Evolutionary conservation across 768 basidiomycete species (phyloP).

Genomic region (Pleurotus citrinopileatus): DNA sequence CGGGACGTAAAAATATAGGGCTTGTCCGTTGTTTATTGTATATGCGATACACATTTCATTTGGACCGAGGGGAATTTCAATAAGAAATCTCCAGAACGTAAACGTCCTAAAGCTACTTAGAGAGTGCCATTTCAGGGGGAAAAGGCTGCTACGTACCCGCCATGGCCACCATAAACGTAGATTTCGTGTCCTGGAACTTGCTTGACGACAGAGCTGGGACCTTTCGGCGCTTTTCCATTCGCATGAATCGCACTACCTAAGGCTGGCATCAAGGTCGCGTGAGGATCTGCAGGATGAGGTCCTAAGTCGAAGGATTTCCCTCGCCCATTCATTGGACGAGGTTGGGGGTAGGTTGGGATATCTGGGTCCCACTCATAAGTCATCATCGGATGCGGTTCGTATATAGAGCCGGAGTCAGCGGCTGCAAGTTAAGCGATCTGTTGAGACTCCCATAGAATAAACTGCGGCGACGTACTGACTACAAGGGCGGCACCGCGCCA

Average conservation of each 20-base stretch:
- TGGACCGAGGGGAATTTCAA: slow-evolving; percentile 71
- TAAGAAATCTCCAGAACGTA: slow-evolving; percentile 93
- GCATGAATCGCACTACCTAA: slow-evolving; percentile 16
- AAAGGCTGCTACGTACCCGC: slow-evolving; percentile 38
- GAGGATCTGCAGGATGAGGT: slow-evolving; percentile 75
- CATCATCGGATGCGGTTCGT: slow-evolving; percentile 70
- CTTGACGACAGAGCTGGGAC: slow-evolving; percentile 36
- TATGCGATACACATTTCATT: slow-evolving; percentile 80
- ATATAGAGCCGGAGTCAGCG: slow-evolving; percentile 74
- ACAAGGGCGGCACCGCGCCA: slow-evolving; percentile 91
- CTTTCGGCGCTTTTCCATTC: slow-evolving; percentile 19
- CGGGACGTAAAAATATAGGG: slow-evolving; percentile 81
- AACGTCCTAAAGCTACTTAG: slow-evolving; percentile 52
- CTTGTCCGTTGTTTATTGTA: slow-evolving; percentile 76
- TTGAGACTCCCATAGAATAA: neutral
- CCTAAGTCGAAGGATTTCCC: slow-evolving; percentile 52
- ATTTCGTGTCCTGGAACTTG: slow-evolving; percentile 63
- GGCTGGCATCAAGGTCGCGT: slow-evolving; percentile 41
- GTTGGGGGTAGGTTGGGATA: slow-evolving; percentile 14
- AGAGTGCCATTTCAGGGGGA: neutral
- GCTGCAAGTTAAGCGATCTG: slow-evolving; percentile 35
- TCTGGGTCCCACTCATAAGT: slow-evolving; percentile 76
- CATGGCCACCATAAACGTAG: slow-evolving; percentile 60
- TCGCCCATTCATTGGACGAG: slow-evolving; percentile 8
- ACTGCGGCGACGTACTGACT: slow-evolving; percentile 62